phyloP scores from a whole-genome alignment of 495 filamentous ascomycete genomes.

The Aspergillus leporis region DNA sequence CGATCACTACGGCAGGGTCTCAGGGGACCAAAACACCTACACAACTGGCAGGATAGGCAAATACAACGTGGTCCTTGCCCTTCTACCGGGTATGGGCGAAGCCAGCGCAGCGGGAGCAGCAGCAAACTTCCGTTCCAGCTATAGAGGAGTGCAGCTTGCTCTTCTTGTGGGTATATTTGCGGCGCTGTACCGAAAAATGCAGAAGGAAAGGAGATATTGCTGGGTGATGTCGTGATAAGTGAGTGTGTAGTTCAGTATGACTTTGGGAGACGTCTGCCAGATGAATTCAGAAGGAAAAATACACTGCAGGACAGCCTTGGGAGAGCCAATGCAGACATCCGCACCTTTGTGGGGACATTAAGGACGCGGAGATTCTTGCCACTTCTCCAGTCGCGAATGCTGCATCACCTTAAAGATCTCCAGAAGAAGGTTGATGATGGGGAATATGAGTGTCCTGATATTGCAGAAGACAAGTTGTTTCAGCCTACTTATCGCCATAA shows the following conservation, averaged over 20 bases:
- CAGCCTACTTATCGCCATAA: too few species aligned
- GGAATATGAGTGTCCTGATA: too few species aligned
- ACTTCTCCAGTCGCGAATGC: too few species aligned
- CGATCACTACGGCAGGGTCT: too few species aligned
- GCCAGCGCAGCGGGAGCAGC: constrained; percentile 16
- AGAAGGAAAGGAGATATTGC: constrained; percentile 19
- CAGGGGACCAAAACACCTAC: constrained; percentile 24
- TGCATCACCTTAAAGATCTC: too few species aligned
- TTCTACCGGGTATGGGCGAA: constrained; percentile 26
- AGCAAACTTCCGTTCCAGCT: constrained; percentile 12
- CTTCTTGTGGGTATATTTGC: constrained; percentile 11
- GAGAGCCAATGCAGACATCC: background rate
- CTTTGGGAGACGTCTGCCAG: constrained; percentile 27
- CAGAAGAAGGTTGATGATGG: too few species aligned
- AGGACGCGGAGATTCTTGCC: background rate
- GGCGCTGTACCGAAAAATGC: background rate
- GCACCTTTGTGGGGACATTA: background rate
- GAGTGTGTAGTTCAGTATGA: constrained; percentile 35
- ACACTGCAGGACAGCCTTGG: constrained; percentile 23
- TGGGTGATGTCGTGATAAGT: constrained; percentile 49
- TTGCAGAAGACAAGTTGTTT: too few species aligned
- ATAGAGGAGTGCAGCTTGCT: constrained; percentile 10
- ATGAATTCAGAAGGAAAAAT: constrained; percentile 24
- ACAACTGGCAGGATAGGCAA: constrained; percentile 19
- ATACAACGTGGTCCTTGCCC: constrained; percentile 30